Evolutionary conservation across 2,329 filamentous ascomycete species (phyloP).

Genomic region (Pseudohalonectria lignicola): DNA sequence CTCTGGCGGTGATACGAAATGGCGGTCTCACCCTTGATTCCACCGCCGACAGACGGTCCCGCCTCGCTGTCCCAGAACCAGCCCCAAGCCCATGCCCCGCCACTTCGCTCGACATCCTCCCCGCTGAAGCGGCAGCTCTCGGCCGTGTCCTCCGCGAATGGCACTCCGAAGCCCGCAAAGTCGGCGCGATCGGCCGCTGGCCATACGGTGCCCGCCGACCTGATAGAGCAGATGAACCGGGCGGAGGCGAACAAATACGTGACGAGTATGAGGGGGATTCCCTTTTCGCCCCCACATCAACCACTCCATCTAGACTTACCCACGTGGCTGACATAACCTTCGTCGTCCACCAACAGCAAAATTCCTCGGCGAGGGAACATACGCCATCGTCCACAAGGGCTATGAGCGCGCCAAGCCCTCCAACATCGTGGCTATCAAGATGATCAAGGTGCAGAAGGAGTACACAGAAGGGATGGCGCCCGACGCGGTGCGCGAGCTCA

Average conservation of each 20-base stretch:
- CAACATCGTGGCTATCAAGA: constrained; percentile 80
- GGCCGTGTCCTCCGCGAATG: constrained; percentile 16
- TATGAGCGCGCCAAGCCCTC: constrained; percentile 63
- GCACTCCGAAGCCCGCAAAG: constrained; percentile 14
- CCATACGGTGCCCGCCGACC: constrained; percentile 26
- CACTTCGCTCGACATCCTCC: constrained; percentile 7
- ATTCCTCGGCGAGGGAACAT: constrained; percentile 92
- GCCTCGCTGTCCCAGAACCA: background rate
- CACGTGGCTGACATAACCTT: background rate
- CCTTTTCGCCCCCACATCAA: background rate
- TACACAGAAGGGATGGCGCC: constrained; percentile 87
- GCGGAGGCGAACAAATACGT: constrained; percentile 81
- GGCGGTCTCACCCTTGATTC: constrained; percentile 4
- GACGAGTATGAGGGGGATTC: constrained; percentile 46
- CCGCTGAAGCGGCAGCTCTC: constrained; percentile 15
- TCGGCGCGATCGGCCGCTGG: background rate
- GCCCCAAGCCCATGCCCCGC: background rate
- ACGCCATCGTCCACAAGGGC: constrained; percentile 89
- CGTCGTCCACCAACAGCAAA: constrained; percentile 44
- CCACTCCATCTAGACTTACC: background rate
- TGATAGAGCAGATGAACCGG: constrained; percentile 75
- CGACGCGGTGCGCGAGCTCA: constrained; percentile 91
- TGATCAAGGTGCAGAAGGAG: constrained; percentile 78
- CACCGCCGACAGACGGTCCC: constrained; percentile 1
- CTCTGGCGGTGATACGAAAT: too few species aligned